phyloP scores from a whole-genome alignment of 1,139 yeast genomes.

The Spencermartinsiella ligniputridi region DNA sequence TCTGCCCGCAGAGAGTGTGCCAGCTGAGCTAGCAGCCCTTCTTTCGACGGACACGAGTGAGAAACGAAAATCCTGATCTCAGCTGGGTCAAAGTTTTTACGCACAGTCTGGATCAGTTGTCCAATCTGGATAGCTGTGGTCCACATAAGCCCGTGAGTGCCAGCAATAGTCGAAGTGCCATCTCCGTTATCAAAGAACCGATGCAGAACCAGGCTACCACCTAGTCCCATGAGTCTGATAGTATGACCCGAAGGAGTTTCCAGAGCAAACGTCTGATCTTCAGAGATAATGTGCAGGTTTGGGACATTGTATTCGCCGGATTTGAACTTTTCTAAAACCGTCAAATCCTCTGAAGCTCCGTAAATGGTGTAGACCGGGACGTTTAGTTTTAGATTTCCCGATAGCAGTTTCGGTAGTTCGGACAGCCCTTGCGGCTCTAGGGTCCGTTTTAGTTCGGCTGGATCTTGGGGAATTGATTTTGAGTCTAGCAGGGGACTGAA shows the following conservation, averaged over 20 bases:
- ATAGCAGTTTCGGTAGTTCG: conserved; percentile 50
- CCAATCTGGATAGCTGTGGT: conserved; percentile 68
- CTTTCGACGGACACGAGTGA: conserved; percentile 65
- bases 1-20: conserved; percentile 67
- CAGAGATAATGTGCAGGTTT: conserved; percentile 61
- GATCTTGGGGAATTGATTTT: conserved; percentile 38
- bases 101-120: conserved; percentile 48
- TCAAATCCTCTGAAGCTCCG: conserved; percentile 73
- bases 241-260: conserved; percentile 41
- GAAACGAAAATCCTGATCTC: conserved; percentile 61
- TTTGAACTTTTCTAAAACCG: conserved; percentile 58
- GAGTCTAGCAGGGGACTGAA: conserved; percentile 57
- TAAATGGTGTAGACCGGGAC: conserved; percentile 73
- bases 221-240: conserved; percentile 61
- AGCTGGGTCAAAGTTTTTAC: conserved; percentile 35
- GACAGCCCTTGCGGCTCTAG: conserved; percentile 41
- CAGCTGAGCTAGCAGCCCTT: conserved; percentile 63
- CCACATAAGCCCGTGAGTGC: conserved; percentile 76
- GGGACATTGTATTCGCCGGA: conserved; percentile 49
- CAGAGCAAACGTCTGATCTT: conserved; percentile 38
- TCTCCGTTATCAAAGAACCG: conserved; percentile 66
- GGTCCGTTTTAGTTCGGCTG: conserved; percentile 38
- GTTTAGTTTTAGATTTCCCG: conserved; percentile 44
- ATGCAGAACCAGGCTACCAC: conserved; percentile 66
- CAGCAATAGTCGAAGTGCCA: conserved; percentile 46